Percentiles rank a stretch among this genome's conserved stretches.
These are phyloP conservation scores for Plasmodium billcollinsi DNA, from an alignment of 169 alveolate species.

Conservation along the genomic window DNA sequence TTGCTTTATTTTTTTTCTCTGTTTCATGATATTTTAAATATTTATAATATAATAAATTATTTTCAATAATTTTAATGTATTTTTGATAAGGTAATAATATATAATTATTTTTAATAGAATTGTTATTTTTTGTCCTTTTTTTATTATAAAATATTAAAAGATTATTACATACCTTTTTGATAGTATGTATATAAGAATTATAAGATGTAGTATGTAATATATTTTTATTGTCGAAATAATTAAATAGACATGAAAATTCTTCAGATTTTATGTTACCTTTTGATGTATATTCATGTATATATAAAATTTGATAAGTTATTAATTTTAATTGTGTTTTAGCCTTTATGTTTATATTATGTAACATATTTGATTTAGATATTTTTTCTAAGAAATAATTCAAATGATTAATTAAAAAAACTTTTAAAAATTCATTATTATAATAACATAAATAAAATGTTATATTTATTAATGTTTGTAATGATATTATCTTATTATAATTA, in stretches of 20 bases:
- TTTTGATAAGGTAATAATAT: not conserved
- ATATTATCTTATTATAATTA: slow-evolving; percentile 37
- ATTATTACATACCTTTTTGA: not conserved
- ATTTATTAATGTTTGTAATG: slow-evolving; percentile 54
- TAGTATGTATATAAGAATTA: not conserved
- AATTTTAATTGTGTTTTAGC: slow-evolving; percentile 53
- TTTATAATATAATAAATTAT: slow-evolving; percentile 1
- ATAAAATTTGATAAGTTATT: slow-evolving; percentile 16
- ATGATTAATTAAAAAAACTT: slow-evolving; percentile 5
- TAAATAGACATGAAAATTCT: no score
- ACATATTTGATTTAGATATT: slow-evolving; percentile 15
- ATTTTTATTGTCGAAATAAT: no score
- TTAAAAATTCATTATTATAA: slow-evolving; percentile 18
- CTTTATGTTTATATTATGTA: slow-evolving; percentile 10
- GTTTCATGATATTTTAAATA: not conserved
- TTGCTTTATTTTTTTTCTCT: not conserved
- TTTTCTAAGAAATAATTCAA: slow-evolving; percentile 34
- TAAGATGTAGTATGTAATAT: no score
- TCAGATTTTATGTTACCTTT: no score
- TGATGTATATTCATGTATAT: slow-evolving; percentile 3
- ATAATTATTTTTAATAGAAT: not conserved
- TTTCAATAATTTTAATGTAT: not conserved
- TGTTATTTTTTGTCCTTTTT: not conserved
- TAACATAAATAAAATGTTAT: slow-evolving; percentile 61
- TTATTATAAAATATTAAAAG: not conserved